Evolutionary conservation across 2,329 filamentous ascomycete species (phyloP), one percentile per base, ranked within the genome.

Genomic region (Fusarium udum): DNA sequence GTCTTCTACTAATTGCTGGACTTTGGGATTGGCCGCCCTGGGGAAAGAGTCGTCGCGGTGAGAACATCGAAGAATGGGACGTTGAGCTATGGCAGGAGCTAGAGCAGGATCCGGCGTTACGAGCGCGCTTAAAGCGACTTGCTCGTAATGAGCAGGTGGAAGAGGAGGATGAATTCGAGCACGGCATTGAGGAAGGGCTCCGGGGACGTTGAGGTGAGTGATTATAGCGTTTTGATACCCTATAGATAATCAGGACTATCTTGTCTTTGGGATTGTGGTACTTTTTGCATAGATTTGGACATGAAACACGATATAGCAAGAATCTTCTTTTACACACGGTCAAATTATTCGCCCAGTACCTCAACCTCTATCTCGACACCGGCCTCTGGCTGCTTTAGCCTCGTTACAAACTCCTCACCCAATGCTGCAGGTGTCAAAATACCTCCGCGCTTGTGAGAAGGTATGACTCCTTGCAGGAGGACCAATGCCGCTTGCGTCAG

Each of bases 71-170:
- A 67, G 85, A 89, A 59, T 87, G 87, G 85, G 83, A 87, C 20
- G 76, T 89, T 7, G 86, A 86, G 75, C 77, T 89, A 11, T 90
- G 88, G 88, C 88, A 90, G 78, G 87, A 90, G 77, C 78, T 90
- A 69, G 88, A 90, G 79, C 83, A 85, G 77, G 85, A 90, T 53
- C 82, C 85, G 4, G 79, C 71, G 0, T 81, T 89, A 13, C 80
- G 78, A 48, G 82, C 83, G 67, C 80, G 83, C 37, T 73, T 90
- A 46, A 80, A 78, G 57, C 78, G 78, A 68, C 81, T 88, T 71
- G 83, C 83, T 45, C 75, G 79, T 22, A 81, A 83, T 55, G 82
- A 82, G 37, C 74, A 75, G 6, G 63, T 75, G 28, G 74, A 76
- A 4, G 78, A 75, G 26, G 74, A 76, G 11, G 77, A 76, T 2